Evolutionary conservation across 108 stramenopile species (phyloP).

Genomic region (Fragilaria radians): DNA sequence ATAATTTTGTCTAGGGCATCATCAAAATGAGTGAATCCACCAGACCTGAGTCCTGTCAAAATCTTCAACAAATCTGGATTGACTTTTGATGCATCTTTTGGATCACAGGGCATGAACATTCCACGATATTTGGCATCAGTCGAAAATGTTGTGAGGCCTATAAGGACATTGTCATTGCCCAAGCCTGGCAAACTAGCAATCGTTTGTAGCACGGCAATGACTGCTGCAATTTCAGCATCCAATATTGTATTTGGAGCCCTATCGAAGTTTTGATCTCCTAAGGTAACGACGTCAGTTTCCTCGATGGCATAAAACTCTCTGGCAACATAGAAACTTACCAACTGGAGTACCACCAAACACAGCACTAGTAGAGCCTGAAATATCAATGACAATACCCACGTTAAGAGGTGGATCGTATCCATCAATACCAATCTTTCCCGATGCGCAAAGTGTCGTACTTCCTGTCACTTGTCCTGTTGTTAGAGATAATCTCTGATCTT

Average conservation of each 20-base stretch:
- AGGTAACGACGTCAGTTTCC: neutral
- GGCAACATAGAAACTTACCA: slow-evolving; percentile 3
- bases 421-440: neutral
- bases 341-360: slow-evolving; percentile 7
- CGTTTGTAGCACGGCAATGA: slow-evolving; percentile 8
- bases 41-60: neutral
- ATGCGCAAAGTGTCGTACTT: neutral
- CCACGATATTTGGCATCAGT: slow-evolving; percentile 1
- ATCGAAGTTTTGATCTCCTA: slow-evolving; percentile 27
- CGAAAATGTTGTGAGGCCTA: slow-evolving; percentile 17
- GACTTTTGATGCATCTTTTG: neutral
- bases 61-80: slow-evolving; percentile 1
- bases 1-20: slow-evolving; percentile 27
- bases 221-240: slow-evolving; percentile 22
- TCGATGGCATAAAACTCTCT: neutral
- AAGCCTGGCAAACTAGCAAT: slow-evolving; percentile 8
- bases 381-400: slow-evolving; percentile 22
- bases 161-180: slow-evolving; percentile 20
- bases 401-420: slow-evolving; percentile 6
- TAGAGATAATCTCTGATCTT: slow-evolving; percentile 2
- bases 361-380: slow-evolving; percentile 12
- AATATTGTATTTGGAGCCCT: slow-evolving; percentile 16
- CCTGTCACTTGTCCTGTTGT: neutral
- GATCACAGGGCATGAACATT: slow-evolving; percentile 3
- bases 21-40: slow-evolving; percentile 30